These are phyloP conservation scores for Kentomonas sorsogonicus DNA, from an alignment of 208 protist species.

Conservation along the genomic window DNA sequence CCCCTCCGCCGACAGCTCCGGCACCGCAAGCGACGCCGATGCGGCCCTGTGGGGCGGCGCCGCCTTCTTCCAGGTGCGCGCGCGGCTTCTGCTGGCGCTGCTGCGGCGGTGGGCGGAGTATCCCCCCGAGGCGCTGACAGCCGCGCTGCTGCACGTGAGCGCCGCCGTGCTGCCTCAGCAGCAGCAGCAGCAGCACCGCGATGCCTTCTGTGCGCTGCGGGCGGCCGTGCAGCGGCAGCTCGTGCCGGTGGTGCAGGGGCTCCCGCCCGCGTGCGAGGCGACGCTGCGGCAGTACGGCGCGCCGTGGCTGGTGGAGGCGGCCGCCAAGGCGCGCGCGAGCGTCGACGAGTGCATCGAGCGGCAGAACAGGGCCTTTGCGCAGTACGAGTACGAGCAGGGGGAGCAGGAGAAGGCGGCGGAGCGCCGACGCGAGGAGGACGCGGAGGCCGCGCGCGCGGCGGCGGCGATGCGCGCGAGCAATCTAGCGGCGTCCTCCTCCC, in stretches of 20 bases:
- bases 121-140: conserved; percentile 15
- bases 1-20: background rate
- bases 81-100: conserved; percentile 38
- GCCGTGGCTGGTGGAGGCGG: conserved; percentile 38
- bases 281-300: conserved; percentile 28
- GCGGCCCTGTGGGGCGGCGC: background rate
- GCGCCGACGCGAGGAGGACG: conserved; percentile 14
- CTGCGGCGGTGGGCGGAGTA: conserved; percentile 41
- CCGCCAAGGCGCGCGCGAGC: conserved; percentile 19
- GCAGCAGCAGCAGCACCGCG: conserved; percentile 17
- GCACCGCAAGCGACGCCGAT: background rate
- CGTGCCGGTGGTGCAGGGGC: conserved; percentile 23
- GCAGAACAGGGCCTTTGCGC: conserved; percentile 44
- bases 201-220: too few relatives aligned
- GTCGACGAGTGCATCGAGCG: conserved; percentile 37
- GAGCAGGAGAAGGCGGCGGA: conserved; percentile 22
- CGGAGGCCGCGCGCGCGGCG: background rate
- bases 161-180: conserved; percentile 24
- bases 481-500: background rate
- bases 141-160: conserved; percentile 47
- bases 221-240: conserved; percentile 24
- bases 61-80: conserved; percentile 17
- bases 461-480: background rate
- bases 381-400: conserved; percentile 48
- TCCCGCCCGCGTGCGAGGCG: conserved; percentile 16